Evolutionary conservation across 1,284 basidiomycete genomes (phyloP).

Genomic region (Phylloporus sp.): DNA sequence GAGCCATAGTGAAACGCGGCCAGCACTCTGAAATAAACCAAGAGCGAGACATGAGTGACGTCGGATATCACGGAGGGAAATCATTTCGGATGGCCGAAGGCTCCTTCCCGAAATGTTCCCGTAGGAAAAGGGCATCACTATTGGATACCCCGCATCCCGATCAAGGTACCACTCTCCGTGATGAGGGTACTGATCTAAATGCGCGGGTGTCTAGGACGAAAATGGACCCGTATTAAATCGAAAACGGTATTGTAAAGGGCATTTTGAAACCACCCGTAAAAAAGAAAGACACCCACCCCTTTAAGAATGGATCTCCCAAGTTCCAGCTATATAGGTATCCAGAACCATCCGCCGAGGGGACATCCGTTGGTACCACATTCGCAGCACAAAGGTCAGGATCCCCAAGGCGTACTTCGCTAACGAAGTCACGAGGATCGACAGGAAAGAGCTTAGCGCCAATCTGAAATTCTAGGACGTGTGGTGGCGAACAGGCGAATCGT

Average conservation of each 20-base stretch:
- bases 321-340: conserved; percentile 64
- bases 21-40: conserved; percentile 48
- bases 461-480: conserved; percentile 66
- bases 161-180: conserved; percentile 4
- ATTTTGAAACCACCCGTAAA: not conserved
- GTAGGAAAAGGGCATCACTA: not conserved
- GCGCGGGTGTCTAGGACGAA: not conserved
- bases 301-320: conserved; percentile 61
- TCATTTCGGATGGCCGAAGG: conserved; percentile 21
- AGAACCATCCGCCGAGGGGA: conserved; percentile 48
- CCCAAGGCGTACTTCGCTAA: conserved; percentile 47
- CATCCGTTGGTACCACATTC: conserved; percentile 62
- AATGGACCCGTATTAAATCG: conserved; percentile 15
- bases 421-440: conserved; percentile 72
- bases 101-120: conserved; percentile 14
- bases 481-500: conserved; percentile 51
- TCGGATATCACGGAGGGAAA: not conserved
- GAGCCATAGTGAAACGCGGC: conserved; percentile 73
- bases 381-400: conserved; percentile 55
- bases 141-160: conserved; percentile 13
- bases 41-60: conserved; percentile 5
- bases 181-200: conserved; percentile 3
- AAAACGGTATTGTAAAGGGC: not conserved
- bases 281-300: conserved; percentile 45
- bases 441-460: conserved; percentile 71